Conservation (phyloP, 768 basidiomycete genomes). For the Calocera cornea region DNA sequence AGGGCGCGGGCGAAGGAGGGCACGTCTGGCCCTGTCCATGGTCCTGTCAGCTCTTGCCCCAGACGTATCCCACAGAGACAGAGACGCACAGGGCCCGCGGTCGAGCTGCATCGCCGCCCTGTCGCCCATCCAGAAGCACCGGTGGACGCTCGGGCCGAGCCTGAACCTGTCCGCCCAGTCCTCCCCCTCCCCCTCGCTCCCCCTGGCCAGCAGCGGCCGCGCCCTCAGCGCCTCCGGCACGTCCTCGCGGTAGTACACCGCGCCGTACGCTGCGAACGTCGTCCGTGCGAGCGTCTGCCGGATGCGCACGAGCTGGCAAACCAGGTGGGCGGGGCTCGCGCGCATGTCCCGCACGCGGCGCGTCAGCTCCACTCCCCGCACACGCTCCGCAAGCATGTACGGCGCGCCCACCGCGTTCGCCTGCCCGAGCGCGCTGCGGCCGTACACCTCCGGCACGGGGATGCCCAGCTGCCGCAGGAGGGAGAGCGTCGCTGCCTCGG, state of each 20-base stretch:
- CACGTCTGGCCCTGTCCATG: conserved; percentile 14
- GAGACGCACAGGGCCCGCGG: conserved; percentile 26
- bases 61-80: not conserved
- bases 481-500: not conserved
- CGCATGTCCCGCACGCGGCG: not conserved
- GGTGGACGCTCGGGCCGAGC: conserved; percentile 23
- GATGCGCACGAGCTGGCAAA: conserved; percentile 17
- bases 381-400: not conserved
- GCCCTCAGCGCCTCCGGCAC: conserved; percentile 4
- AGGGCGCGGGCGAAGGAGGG: conserved; percentile 16
- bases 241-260: conserved; percentile 27
- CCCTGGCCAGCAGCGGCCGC: conserved; percentile 7
- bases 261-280: conserved; percentile 25
- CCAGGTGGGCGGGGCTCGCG: not conserved
- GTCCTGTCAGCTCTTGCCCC: conserved; percentile 9
- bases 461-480: not conserved
- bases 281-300: conserved; percentile 15
- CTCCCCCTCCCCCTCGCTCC: conserved; percentile 6
- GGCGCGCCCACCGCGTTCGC: not conserved
- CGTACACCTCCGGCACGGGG: not conserved
- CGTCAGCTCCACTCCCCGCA: not conserved
- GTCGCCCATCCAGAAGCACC: conserved; percentile 23
- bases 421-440: not conserved
- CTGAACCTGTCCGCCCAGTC: conserved; percentile 17
- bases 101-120: conserved; percentile 19